Base-by-base conservation (phyloP, 306 rosid species). In the Prunus padus region DNA sequence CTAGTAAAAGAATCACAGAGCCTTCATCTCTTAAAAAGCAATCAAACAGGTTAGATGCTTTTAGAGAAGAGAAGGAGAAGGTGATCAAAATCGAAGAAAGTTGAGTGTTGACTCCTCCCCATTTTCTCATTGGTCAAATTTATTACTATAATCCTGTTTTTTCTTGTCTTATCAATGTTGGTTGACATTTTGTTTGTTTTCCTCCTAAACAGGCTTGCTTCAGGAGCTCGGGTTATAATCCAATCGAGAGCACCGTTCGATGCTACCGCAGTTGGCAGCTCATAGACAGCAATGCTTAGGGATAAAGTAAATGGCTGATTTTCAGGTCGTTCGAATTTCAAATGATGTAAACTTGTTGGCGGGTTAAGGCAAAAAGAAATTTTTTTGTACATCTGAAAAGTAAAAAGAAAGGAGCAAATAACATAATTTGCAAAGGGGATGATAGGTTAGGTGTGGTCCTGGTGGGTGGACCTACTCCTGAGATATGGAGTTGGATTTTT, bases 191-290 rank as follows among this genome's bases (percentile, higher is more conserved):
- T 25, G 40, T 69, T 84, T 79, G 22, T 66, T 85, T 82, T 86
- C 73, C 72, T 76, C 71, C 55, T 75, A 52, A 16, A 74, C 97
- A 94, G 97, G 96, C 94, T 94, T 86, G 89, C 98, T 87, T 94
- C 98, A 12, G 97, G 98, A 88, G 97, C 95, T 88, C 85, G 94
- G 89, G 90, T 94, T 87, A 88, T 91, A 87, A 90, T 94, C 77
- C 90, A 89, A 77, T 86, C 96, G 45, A 93, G 79, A 84, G 84
- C 85, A 51, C 82, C 82, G 15, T 71, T 77, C 10, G 71, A 81
- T 52, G 54, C 67, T 50, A 73, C 51, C 50, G 60, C 72, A n/a
- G 72, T 73, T 59, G 80, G 79, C 75, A 86, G 83, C 84, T 71
- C 87, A 10, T 89, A 78, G 75, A 67, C 68, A 64, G 55, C 69